Evolutionary conservation across 495 filamentous ascomycete genomes (phyloP).

Genomic region (Lasiosphaeriaceae sp.): DNA sequence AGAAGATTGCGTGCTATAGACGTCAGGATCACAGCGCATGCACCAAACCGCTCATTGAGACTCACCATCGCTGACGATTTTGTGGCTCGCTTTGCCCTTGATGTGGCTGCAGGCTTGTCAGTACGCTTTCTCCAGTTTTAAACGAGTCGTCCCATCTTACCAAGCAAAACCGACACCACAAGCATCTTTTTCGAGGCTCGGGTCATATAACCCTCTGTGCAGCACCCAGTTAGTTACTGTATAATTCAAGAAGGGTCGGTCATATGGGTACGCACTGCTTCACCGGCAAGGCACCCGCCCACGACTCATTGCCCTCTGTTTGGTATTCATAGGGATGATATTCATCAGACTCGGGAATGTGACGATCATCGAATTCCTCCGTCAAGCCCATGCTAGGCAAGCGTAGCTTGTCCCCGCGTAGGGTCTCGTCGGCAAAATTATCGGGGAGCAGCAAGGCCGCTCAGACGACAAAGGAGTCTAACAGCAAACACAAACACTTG

Average conservation of each 20-base stretch:
- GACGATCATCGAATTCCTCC: conserved; percentile 56
- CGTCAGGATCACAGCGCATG: conserved; percentile 10
- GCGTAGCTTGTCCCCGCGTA: conserved; percentile 24
- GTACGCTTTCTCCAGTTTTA: background rate
- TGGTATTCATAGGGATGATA: conserved; percentile 77
- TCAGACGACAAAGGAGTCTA: conserved; percentile 1
- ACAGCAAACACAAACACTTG: background rate
- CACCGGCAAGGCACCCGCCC: conserved; percentile 91
- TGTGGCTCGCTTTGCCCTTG: conserved; percentile 96
- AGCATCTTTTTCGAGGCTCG: conserved; percentile 95
- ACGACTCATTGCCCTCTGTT: conserved; percentile 81
- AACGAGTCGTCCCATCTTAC: conserved; percentile 52
- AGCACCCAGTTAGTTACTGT: conserved; percentile 5
- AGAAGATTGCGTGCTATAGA: conserved; percentile 78
- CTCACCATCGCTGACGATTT: conserved; percentile 98
- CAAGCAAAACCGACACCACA: conserved; percentile 99
- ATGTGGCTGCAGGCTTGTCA: conserved; percentile 64
- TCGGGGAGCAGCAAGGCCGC: conserved; percentile 15
- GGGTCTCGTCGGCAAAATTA: conserved; percentile 1
- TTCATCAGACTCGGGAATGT: conserved; percentile 46
- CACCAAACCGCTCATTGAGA: conserved; percentile 3
- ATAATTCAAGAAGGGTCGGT: background rate
- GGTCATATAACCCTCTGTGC: conserved; percentile 82
- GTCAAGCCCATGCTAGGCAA: conserved; percentile 58
- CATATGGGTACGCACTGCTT: conserved; percentile 61